Conservation (phyloP, 306 rosid genomes). For the Clitoria ternatea region DNA sequence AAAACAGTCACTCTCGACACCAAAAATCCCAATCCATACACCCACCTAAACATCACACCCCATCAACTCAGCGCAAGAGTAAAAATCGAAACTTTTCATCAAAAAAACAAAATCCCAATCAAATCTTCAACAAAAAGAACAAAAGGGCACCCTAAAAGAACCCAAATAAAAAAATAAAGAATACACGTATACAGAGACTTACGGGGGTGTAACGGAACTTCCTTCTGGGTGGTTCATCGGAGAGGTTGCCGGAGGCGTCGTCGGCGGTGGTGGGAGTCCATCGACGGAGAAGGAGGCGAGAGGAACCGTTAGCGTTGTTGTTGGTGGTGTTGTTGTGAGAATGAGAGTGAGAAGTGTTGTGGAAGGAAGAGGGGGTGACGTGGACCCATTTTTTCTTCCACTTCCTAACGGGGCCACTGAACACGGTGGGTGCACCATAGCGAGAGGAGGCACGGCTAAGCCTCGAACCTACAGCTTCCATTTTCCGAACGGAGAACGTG, state of each 20-base stretch:
- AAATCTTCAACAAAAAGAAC: background rate
- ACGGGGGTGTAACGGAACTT: slow-evolving; percentile 97
- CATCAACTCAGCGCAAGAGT: background rate
- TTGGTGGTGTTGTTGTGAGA: slow-evolving; percentile 22
- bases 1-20: background rate
- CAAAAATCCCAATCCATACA: background rate
- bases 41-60: background rate
- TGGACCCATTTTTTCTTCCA: slow-evolving; percentile 99
- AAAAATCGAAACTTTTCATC: slow-evolving; percentile 5
- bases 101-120: background rate
- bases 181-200: background rate
- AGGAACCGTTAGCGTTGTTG: slow-evolving; percentile 20
- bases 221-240: slow-evolving; percentile 81
- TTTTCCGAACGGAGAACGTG: slow-evolving; percentile 15
- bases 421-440: slow-evolving; percentile 82
- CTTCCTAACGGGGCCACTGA: slow-evolving; percentile 89
- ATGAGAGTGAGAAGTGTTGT: slow-evolving; percentile 17
- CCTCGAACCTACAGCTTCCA: slow-evolving; percentile 91
- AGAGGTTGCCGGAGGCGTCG: slow-evolving; percentile 8
- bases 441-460: slow-evolving; percentile 89
- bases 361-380: slow-evolving; percentile 47
- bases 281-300: slow-evolving; percentile 84
- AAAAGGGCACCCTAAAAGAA: no score
- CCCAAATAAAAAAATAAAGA: background rate
- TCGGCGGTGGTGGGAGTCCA: slow-evolving; percentile 69